Base-by-base conservation (phyloP, 805 yeast species). In the Candida chauliodis region DNA sequence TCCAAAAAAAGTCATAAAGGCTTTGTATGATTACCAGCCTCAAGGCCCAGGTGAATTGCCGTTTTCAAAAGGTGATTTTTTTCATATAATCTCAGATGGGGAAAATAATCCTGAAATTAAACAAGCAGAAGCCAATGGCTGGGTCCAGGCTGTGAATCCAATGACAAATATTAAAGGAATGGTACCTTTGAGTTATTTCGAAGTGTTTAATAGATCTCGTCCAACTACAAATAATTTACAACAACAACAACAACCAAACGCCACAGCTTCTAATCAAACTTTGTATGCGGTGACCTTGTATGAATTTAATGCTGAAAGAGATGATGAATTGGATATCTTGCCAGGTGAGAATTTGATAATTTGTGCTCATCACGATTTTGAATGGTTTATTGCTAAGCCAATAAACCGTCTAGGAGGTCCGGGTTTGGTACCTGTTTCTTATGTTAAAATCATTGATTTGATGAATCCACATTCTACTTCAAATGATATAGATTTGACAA, bases 301-400 rank as follows among this genome's bases (percentile, higher is more conserved):
- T 57, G 95, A 87, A 51, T 93, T 93, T 61, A 73, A 69, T 44
- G 97, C 98, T 5, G 89, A 84, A 50, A 59, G 80, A 37, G 71
- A 72, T 5, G 99, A 95, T 63, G 99, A 93, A 61, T 72, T 93
- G 47, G 82, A 83, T 46, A 87, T 91, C 2, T 55, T 61, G 20
- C 85, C 85, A 1, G 97, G 97, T 26, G 99, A 93, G 52, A 83
- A 85, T 51, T 75, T 93, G 45, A 85, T 90, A 21, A 79, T 95
- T 9, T 91, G 96, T 62, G 99, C 99, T 2, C 97, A 91, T 61
- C 95, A 91, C 55, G 89, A 88, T 40, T 84, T 72, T 47, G 99
- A 95, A 63, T 93, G 99, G 99, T 90, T 89, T 51, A 93, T 93
- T 43, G 98, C 97, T 4, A 93, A 93, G 58, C 96, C 96, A 10